Evolutionary conservation across 2,329 filamentous ascomycete genomes (phyloP).

Genomic region (Xylaria sp.): DNA sequence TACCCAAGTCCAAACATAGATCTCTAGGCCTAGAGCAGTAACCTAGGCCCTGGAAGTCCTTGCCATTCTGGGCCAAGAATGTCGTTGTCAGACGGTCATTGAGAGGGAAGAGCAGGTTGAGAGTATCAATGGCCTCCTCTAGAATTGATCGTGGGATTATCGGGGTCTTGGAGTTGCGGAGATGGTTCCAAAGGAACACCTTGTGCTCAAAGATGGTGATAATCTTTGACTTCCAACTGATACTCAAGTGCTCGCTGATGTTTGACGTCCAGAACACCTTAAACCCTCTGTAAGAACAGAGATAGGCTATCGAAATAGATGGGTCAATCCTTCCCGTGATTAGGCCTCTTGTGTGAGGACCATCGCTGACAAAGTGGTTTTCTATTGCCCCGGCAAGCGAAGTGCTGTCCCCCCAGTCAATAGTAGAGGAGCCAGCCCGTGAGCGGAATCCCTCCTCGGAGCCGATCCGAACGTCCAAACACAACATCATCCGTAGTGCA

Average conservation of each 20-base stretch:
- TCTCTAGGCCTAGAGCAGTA: conserved; percentile 22
- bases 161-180: conserved; percentile 10
- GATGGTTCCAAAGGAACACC: conserved; percentile 29
- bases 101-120: conserved; percentile 33
- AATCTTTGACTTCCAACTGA: conserved; percentile 29
- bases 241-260: conserved; percentile 28
- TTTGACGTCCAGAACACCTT: conserved; percentile 32
- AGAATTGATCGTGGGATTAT: conserved; percentile 23
- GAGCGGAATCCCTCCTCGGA: background rate
- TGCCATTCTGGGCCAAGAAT: conserved; percentile 23
- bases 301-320: conserved; percentile 10
- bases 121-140: conserved; percentile 32
- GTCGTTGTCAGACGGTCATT: conserved; percentile 20
- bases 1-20: conserved; percentile 14
- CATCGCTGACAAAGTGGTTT: conserved; percentile 8
- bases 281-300: conserved; percentile 23
- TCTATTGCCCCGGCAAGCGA: conserved; percentile 6
- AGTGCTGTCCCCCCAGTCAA: conserved; percentile 10
- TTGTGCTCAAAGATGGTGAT: conserved; percentile 36
- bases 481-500: conserved; percentile 13
- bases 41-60: conserved; percentile 23
- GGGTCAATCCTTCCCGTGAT: conserved; percentile 17
- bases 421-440: background rate
- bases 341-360: background rate
- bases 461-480: conserved; percentile 7